Evolutionary conservation across 192 early-diverging fungal genomes (phyloP), one percentile per base, ranked within the genome.

Genomic region (Diversispora epigaea): DNA sequence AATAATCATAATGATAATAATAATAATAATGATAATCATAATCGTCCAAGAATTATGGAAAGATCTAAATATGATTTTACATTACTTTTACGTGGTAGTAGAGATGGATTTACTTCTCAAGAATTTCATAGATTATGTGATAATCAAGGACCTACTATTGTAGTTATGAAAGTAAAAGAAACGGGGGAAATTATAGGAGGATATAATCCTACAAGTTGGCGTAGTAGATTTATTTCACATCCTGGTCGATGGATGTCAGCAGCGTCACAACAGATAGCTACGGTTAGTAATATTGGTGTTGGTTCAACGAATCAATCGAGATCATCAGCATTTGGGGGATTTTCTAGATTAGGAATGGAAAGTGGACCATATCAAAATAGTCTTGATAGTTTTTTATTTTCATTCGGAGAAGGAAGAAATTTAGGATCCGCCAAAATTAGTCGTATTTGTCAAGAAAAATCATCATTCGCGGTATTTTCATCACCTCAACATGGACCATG

Each of bases 361-460:
- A 6, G 19, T 32, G 46, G 67, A 32, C 67, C 67, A 19, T 68
- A 52, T 68, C 67, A 68, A 41, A 68, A 12, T 22, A 68, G 46
- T 17, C 21, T 22, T 22, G 21, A 68, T 15, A 68, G 67, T 68
- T 68, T 68, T 47, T 50, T 68, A 68, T 68, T 68, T 47, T 52
- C 46, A 15, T 47, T 68, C 12, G 67, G 67, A 19, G 46, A 68
- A 12, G 67, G 67, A 39, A 46, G 50, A 52, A 46, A 52, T 52
- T 14, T 68, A 10, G 43, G 10, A 22, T 32, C 46, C 17, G 45
- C 32, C 11, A 52, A 52, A 47, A 22, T 68, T 40, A 68, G 67
- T 49, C 43, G 67, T 15, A 50, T 68, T 21, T 11, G 22, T 22
- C 67, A 32, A 32, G 67, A 68, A 21, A 68, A 68, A 50, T 50